Evolutionary conservation across 345 rosid genomes (phyloP).

Genomic region (Arabis alpina): DNA sequence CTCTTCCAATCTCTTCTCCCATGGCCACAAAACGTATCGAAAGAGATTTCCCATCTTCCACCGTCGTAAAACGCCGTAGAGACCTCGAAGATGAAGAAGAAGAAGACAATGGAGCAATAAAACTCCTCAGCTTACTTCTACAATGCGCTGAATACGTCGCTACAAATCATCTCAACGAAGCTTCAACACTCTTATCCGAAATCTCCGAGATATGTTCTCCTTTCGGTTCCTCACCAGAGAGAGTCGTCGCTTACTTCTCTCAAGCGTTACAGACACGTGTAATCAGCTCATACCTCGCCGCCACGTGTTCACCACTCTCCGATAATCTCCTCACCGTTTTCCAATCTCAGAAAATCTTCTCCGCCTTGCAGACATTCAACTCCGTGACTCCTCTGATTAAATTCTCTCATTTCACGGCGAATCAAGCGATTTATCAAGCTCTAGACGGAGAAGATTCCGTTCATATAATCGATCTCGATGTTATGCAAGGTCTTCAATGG

Average conservation of each 20-base stretch:
- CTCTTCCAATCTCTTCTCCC: constrained; percentile 4
- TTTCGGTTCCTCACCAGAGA: constrained; percentile 82
- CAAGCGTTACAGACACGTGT: constrained; percentile 90
- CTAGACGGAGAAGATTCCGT: constrained; percentile 78
- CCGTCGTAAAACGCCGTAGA: constrained; percentile 52
- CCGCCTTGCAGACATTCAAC: constrained; percentile 82
- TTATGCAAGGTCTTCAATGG: constrained; percentile 99
- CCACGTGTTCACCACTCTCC: constrained; percentile 63
- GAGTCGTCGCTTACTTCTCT: constrained; percentile 86
- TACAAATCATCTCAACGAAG: constrained; percentile 68
- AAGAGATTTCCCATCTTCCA: constrained; percentile 42
- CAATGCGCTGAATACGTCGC: constrained; percentile 96
- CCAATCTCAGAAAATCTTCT: constrained; percentile 74
- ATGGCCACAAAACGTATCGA: constrained; percentile 49
- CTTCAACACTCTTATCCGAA: constrained; percentile 73
- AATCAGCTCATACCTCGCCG: constrained; percentile 64
- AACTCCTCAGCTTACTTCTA: constrained; percentile 75
- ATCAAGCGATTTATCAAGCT: constrained; percentile 91
- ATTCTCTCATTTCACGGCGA: constrained; percentile 96
- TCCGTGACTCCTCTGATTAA: constrained; percentile 77
- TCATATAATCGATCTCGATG: constrained; percentile 91
- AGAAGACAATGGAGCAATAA: constrained; percentile 42
- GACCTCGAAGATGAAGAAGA: constrained; percentile 40
- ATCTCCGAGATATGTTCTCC: constrained; percentile 85
- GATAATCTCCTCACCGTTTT: constrained; percentile 52